A percentile compares a stretch with the other conserved stretches of the same genome.
These are phyloP conservation scores for Bertia moriformis DNA, from an alignment of 2,329 filamentous ascomycete species.

Conservation along the genomic window DNA sequence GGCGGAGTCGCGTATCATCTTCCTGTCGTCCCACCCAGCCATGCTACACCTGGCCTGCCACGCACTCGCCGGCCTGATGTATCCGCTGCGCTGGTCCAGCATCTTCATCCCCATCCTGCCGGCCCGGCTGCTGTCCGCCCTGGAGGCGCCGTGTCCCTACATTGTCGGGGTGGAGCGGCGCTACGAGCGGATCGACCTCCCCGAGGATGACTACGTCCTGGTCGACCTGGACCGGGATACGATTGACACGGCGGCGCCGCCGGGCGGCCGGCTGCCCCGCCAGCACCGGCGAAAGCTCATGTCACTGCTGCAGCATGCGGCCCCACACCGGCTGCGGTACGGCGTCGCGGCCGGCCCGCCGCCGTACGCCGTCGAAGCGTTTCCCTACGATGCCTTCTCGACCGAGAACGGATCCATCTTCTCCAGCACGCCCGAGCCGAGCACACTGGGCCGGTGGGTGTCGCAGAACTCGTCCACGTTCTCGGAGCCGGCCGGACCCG, in stretches of 20 bases:
- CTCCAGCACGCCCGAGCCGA: constrained; percentile 52
- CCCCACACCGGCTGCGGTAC: constrained; percentile 74
- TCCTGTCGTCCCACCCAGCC: constrained; percentile 84
- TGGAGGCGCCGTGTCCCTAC: constrained; percentile 91
- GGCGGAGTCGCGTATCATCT: constrained; percentile 85
- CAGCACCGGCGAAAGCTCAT: constrained; percentile 82
- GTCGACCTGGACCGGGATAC: constrained; percentile 86
- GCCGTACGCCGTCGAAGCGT: constrained; percentile 83
- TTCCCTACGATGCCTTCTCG: constrained; percentile 77
- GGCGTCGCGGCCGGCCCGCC: constrained; percentile 81
- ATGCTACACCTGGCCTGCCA: constrained; percentile 91
- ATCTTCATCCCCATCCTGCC: constrained; percentile 88
- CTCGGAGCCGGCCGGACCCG: constrained; percentile 50
- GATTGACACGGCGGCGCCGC: constrained; percentile 69
- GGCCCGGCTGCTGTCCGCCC: constrained; percentile 69
- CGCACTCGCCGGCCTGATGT: constrained; percentile 72
- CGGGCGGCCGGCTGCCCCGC: constrained; percentile 66
- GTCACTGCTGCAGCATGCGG: constrained; percentile 75
- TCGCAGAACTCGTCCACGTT: constrained; percentile 82
- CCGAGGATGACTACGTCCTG: constrained; percentile 88
- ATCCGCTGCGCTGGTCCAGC: constrained; percentile 82
- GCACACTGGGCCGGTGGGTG: constrained; percentile 72
- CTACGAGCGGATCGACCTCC: constrained; percentile 73
- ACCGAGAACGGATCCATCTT: constrained; percentile 76
- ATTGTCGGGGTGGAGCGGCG: constrained; percentile 90